A percentile compares a stretch with the other conserved stretches of the same genome.
phyloP scores from a whole-genome alignment of 164 flowering plant species.

The Stephania yunnanensis region DNA sequence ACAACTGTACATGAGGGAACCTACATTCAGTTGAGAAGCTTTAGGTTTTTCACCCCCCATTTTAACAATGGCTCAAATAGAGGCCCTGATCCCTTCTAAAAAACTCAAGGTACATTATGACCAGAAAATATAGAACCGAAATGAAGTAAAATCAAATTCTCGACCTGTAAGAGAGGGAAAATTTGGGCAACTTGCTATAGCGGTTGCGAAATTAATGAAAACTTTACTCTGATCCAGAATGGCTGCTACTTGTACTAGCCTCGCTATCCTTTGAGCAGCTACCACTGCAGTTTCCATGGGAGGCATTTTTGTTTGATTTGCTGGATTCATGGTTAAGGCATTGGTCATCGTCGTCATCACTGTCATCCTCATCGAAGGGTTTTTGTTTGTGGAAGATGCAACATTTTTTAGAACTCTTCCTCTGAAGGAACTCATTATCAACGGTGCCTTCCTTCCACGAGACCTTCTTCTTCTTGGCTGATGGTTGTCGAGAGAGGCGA shows the following conservation, averaged over 20 bases:
- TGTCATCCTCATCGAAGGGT: constrained; percentile 84
- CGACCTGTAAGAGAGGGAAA: neutral
- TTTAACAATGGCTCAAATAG: neutral
- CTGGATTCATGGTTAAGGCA: neutral
- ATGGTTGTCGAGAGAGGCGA: constrained; percentile 34
- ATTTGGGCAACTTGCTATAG: neutral
- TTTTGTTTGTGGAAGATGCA: constrained; percentile 91
- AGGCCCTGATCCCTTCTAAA: neutral
- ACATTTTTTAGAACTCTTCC: constrained; percentile 91
- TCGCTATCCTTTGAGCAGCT: constrained; percentile 17
- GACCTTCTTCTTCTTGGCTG: constrained; percentile 78
- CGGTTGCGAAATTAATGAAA: neutral
- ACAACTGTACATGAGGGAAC: neutral
- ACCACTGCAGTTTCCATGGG: constrained; percentile 3
- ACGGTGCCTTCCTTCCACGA: constrained; percentile 95
- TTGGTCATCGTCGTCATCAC: constrained; percentile 52
- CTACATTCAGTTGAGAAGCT: neutral
- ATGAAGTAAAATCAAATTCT: neutral
- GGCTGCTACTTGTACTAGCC: constrained; percentile 2
- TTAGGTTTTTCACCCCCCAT: neutral
- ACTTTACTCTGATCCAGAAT: neutral
- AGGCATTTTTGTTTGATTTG: constrained; percentile 1
- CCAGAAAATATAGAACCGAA: neutral
- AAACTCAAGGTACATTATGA: neutral
- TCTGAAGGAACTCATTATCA: constrained; percentile 84